These are phyloP conservation scores for Sporothrix sp. DNA, from an alignment of 2,329 filamentous ascomycete genomes.

Conservation along the genomic window DNA sequence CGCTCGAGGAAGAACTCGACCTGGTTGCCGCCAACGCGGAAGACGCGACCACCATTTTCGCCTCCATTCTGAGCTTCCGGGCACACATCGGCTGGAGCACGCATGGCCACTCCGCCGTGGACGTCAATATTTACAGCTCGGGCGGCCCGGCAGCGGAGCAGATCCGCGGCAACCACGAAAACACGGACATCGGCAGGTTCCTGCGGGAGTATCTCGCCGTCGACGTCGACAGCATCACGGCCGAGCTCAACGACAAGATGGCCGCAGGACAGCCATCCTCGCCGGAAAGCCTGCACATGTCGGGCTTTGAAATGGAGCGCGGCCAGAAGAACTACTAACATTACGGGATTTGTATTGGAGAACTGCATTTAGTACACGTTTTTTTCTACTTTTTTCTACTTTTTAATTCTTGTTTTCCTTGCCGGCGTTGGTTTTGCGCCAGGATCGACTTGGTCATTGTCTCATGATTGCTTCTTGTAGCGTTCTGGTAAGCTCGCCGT, in stretches of 20 bases:
- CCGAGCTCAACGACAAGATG: constrained; percentile 53
- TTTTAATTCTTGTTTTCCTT: too few relatives aligned
- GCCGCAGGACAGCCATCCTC: neutral
- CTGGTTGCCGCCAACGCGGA: constrained; percentile 50
- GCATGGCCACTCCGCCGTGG: constrained; percentile 85
- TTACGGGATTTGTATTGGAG: neutral
- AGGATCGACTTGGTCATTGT: too few relatives aligned
- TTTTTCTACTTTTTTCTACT: neutral
- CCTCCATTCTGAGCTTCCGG: constrained; percentile 77
- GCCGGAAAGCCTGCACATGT: neutral
- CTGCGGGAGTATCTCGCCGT: constrained; percentile 69
- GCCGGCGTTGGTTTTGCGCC: too few relatives aligned
- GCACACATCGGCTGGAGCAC: constrained; percentile 91
- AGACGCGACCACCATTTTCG: constrained; percentile 50
- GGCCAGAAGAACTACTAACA: neutral
- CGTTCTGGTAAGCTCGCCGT: too few relatives aligned
- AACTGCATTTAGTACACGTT: neutral
- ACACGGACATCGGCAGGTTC: constrained; percentile 83
- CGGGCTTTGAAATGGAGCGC: constrained; percentile 8
- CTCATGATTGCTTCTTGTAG: too few relatives aligned
- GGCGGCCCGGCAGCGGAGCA: constrained; percentile 52
- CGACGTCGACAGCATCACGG: constrained; percentile 67
- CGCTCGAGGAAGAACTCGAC: constrained; percentile 59
- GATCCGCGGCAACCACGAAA: constrained; percentile 82
- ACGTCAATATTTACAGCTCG: constrained; percentile 93